Conservation (phyloP, 1,284 basidiomycete genomes). For the Blastosporella zonata region DNA sequence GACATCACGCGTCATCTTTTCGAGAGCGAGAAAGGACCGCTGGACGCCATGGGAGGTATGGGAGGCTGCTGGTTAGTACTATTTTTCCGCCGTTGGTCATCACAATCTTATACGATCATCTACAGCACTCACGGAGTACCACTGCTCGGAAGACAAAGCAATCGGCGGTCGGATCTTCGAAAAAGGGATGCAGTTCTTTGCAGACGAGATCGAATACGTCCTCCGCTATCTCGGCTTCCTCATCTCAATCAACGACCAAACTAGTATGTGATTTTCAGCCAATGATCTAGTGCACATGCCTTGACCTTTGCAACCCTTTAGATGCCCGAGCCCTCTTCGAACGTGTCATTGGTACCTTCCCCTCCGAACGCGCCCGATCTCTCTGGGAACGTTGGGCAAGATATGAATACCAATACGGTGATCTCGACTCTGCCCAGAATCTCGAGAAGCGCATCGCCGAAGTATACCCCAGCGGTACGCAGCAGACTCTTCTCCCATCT, state of each 20-base stretch:
- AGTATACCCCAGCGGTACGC: constrained; percentile 77
- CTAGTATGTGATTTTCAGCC: constrained; percentile 66
- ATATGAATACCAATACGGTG: constrained; percentile 95
- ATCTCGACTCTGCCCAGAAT: constrained; percentile 86
- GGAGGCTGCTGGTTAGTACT: constrained; percentile 76
- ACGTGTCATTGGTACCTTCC: constrained; percentile 77
- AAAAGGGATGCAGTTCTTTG: constrained; percentile 86
- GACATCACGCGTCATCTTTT: constrained; percentile 77
- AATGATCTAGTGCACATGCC: constrained; percentile 1
- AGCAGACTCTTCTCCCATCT: constrained; percentile 5
- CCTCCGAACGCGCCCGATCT: constrained; percentile 77
- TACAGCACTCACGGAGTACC: constrained; percentile 92
- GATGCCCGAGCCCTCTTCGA: constrained; percentile 97
- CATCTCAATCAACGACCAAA: constrained; percentile 93
- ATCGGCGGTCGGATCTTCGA: constrained; percentile 94
- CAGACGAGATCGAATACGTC: constrained; percentile 84
- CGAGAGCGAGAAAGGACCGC: constrained; percentile 81
- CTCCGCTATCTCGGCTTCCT: constrained; percentile 90
- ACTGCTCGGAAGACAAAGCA: constrained; percentile 82
- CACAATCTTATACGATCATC: not conserved
- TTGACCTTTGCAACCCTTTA: constrained; percentile 29
- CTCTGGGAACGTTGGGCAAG: constrained; percentile 96
- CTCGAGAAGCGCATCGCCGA: constrained; percentile 88
- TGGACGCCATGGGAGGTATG: constrained; percentile 92
- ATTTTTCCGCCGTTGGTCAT: not conserved